Percentiles rank a stretch among this genome's conserved stretches.
These are phyloP conservation scores for Plasmodium reichenowi DNA, from an alignment of 169 alveolate species.

Conservation along the genomic window DNA sequence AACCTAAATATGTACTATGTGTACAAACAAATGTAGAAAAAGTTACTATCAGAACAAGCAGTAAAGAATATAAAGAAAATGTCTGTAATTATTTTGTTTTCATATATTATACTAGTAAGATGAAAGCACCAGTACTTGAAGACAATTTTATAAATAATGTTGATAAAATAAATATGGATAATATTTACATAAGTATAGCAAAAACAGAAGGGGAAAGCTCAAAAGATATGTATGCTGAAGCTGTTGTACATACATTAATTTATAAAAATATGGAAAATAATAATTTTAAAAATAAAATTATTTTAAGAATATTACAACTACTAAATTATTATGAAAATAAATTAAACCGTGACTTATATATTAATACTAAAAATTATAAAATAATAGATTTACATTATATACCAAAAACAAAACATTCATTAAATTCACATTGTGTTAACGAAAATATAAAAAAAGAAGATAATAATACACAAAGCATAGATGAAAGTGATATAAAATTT, in stretches of 20 bases:
- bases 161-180: conserved; percentile 33
- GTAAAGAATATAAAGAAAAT: conserved; percentile 62
- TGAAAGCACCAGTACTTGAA: conserved; percentile 33
- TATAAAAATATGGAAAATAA: conserved; percentile 31
- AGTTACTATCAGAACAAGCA: conserved; percentile 31
- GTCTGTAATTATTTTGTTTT: conserved; percentile 58
- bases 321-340: conserved; percentile 18
- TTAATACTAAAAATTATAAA: conserved; percentile 22
- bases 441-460: not conserved
- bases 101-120: conserved; percentile 61
- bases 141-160: conserved; percentile 8
- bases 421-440: conserved; percentile 61
- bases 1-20: conserved; percentile 56
- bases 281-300: conserved; percentile 44
- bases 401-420: conserved; percentile 65
- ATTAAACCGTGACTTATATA: conserved; percentile 13
- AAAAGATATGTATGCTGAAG: conserved; percentile 76
- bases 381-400: conserved; percentile 28
- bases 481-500: conserved; percentile 50
- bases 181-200: conserved; percentile 54
- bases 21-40: conserved; percentile 50
- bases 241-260: conserved; percentile 60
- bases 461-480: not conserved
- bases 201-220: conserved; percentile 70
- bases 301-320: conserved; percentile 21